Conservation (phyloP, 345 rosid species). For the Hibiscus syriacus region DNA sequence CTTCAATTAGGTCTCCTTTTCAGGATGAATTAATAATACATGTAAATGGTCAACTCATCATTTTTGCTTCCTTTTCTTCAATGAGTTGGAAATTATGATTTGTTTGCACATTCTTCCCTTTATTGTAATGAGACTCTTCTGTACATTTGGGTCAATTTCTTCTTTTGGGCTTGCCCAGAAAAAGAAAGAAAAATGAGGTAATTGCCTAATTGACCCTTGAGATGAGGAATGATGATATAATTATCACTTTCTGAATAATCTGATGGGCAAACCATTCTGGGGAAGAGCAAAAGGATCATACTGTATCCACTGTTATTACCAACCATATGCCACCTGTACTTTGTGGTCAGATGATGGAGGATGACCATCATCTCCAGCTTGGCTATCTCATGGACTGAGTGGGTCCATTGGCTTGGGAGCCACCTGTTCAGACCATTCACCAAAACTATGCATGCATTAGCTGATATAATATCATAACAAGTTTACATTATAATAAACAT, state of each 20-base stretch:
- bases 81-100: too few relatives aligned
- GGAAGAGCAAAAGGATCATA: constrained; percentile 87
- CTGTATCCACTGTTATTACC: constrained; percentile 53
- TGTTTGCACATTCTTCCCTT: too few relatives aligned
- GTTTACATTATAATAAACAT: too few relatives aligned
- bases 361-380: constrained; percentile 70
- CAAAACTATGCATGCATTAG: background rate
- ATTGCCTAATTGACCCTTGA: constrained; percentile 16
- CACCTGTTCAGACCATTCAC: constrained; percentile 31
- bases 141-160: too few relatives aligned
- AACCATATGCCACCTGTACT: constrained; percentile 65
- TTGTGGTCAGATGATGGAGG: constrained; percentile 83
- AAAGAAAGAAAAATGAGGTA: background rate
- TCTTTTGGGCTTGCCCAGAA: too few relatives aligned
- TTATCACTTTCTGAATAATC: constrained; percentile 24
- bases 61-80: too few relatives aligned
- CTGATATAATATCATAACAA: background rate
- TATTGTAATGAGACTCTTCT: too few relatives aligned
- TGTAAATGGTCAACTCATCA: too few relatives aligned
- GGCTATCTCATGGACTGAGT: constrained; percentile 82
- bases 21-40: too few relatives aligned
- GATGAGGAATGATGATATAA: background rate
- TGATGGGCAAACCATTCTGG: constrained; percentile 74
- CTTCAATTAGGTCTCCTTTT: too few relatives aligned
- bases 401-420: constrained; percentile 74